phyloP scores from a whole-genome alignment of 345 rosid species.

The Dovyalis caffra region DNA sequence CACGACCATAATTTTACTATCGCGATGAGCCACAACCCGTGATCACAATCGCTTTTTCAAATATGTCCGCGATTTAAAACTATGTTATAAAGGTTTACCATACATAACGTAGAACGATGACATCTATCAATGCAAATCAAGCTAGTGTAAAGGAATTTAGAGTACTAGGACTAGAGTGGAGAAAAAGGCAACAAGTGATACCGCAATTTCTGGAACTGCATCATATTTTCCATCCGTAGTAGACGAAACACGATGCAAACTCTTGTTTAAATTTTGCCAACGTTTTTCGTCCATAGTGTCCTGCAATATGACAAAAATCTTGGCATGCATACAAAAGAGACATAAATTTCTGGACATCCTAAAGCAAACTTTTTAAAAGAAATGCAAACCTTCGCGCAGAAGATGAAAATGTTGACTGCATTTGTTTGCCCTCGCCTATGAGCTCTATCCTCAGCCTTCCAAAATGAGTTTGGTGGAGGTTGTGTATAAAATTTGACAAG shows the following conservation, averaged over 20 bases:
- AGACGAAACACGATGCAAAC: conserved; percentile 75
- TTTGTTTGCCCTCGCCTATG: conserved; percentile 86
- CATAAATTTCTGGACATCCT: conserved; percentile 8
- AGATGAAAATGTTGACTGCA: conserved; percentile 85
- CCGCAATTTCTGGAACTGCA: conserved; percentile 72
- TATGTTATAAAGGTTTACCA: too few relatives aligned
- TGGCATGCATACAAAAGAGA: conserved; percentile 11
- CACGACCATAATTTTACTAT: too few relatives aligned
- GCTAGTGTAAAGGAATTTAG: not conserved
- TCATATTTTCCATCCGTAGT: conserved; percentile 90
- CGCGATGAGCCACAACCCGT: too few relatives aligned
- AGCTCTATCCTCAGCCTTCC: conserved; percentile 96
- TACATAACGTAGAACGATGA: not conserved
- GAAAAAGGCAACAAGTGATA: conserved; percentile 22
- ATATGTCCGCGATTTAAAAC: too few relatives aligned
- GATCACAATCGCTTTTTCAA: too few relatives aligned
- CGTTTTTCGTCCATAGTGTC: conserved; percentile 75
- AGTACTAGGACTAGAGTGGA: not conserved
- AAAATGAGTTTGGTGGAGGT: conserved; percentile 11
- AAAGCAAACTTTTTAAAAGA: conserved; percentile 1
- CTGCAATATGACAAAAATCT: conserved; percentile 37
- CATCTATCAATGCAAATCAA: not conserved
- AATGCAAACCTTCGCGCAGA: conserved; percentile 70
- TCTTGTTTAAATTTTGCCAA: conserved; percentile 76
- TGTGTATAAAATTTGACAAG: not conserved